These are phyloP conservation scores for Suhomyces ambrosiae DNA, from an alignment of 1,139 yeast genomes.

Conservation along the genomic window DNA sequence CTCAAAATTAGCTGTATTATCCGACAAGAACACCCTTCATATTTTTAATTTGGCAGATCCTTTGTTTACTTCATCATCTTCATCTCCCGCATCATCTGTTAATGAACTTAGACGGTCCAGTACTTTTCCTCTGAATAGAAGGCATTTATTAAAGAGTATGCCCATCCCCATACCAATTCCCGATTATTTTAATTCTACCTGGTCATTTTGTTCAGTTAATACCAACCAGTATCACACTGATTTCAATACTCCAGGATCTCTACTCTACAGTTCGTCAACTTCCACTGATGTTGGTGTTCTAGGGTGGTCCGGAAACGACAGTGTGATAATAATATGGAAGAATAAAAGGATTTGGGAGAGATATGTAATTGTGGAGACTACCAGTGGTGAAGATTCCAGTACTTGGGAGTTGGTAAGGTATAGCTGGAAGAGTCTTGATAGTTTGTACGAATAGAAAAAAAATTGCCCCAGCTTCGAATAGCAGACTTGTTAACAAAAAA, in stretches of 20 bases:
- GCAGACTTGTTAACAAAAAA: too few species aligned
- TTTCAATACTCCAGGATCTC: conserved; percentile 23
- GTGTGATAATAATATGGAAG: conserved; percentile 73
- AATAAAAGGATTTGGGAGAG: conserved; percentile 80
- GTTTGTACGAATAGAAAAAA: conserved; percentile 8
- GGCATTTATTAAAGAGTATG: conserved; percentile 67
- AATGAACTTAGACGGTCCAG: conserved; percentile 6
- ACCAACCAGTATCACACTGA: conserved; percentile 48
- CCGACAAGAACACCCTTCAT: conserved; percentile 89
- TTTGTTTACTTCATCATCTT: conserved; percentile 11
- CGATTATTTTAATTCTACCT: conserved; percentile 77
- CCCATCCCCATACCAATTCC: conserved; percentile 66
- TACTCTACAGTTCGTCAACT: conserved; percentile 12
- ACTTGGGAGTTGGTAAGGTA: conserved; percentile 67
- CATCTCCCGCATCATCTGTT: conserved; percentile 4
- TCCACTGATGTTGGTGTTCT: conserved; percentile 62
- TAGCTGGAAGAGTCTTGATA: conserved; percentile 73
- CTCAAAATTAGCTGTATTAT: conserved; percentile 74
- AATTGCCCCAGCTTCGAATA: too few species aligned
- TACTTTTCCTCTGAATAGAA: conserved; percentile 45
- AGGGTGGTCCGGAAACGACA: conserved; percentile 78
- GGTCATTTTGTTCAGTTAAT: conserved; percentile 87
- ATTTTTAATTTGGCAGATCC: conserved; percentile 56
- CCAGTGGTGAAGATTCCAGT: conserved; percentile 3
- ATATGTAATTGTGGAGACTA: conserved; percentile 61